These are phyloP conservation scores for Populus tremula DNA, from an alignment of 345 rosid genomes.

Conservation along the genomic window DNA sequence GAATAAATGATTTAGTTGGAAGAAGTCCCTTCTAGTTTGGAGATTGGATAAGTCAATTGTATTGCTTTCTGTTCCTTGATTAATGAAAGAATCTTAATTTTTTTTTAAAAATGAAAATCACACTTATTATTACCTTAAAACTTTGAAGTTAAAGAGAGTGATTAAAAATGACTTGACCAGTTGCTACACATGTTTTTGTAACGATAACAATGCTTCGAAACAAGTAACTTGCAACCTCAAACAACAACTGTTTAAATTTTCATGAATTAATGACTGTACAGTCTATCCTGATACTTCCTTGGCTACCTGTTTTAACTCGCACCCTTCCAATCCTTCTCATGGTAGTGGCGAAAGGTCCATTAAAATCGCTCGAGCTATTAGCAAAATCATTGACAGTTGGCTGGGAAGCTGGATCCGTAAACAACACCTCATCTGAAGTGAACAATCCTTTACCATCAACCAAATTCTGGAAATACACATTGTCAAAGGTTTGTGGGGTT, in stretches of 20 bases:
- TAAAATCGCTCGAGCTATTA: conserved; percentile 45
- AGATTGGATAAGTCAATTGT: no score
- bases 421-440: conserved; percentile 65
- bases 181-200: no score
- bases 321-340: conserved; percentile 85
- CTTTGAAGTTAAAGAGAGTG: neutral
- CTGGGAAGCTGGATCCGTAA: conserved; percentile 45
- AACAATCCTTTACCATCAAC: conserved; percentile 71
- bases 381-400: conserved; percentile 60
- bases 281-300: conserved; percentile 65
- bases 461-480: conserved; percentile 62
- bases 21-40: no score
- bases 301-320: conserved; percentile 55
- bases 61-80: no score
- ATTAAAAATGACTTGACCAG: neutral
- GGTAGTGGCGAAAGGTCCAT: conserved; percentile 51
- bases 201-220: neutral
- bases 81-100: no score
- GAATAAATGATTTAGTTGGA: no score
- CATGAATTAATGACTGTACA: conserved; percentile 57
- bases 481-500: conserved; percentile 59
- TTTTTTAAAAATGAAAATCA: no score
- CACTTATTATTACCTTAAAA: neutral
- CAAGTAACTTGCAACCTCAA: neutral
- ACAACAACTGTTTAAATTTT: neutral